Evolutionary conservation across 108 stramenopile genomes (phyloP).

Genomic region (Stephanodiscus triporus): DNA sequence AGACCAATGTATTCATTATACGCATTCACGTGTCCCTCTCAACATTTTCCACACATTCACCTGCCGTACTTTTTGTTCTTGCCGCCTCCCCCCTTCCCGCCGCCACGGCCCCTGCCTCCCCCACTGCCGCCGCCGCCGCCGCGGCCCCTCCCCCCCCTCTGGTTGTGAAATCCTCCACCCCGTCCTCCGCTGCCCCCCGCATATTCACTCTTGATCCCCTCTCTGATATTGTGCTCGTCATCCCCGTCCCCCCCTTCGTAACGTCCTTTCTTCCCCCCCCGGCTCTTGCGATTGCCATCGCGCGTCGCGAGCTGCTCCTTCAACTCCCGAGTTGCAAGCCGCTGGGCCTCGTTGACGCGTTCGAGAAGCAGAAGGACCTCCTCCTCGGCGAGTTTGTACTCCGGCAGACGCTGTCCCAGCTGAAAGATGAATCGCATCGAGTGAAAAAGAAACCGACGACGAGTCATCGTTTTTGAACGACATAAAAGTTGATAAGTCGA

Average conservation of each 20-base stretch:
- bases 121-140: constrained; percentile 34
- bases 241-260: constrained; percentile 60
- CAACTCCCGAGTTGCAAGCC: constrained; percentile 87
- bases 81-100: constrained; percentile 13
- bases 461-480: neutral
- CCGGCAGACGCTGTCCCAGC: constrained; percentile 85
- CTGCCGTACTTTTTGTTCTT: constrained; percentile 20
- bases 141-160: constrained; percentile 26
- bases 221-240: constrained; percentile 53
- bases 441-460: neutral
- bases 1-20: neutral
- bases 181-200: constrained; percentile 68
- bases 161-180: constrained; percentile 55
- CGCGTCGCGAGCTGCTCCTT: constrained; percentile 81
- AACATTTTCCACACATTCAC: neutral
- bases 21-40: neutral
- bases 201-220: constrained; percentile 66
- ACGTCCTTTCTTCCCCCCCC: constrained; percentile 46
- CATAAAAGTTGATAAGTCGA: too few relatives aligned
- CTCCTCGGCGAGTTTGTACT: constrained; percentile 85
- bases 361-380: constrained; percentile 94
- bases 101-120: constrained; percentile 49
- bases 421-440: neutral
- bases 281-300: constrained; percentile 49
- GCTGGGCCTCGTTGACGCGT: constrained; percentile 95